phyloP scores from a whole-genome alignment of 352 stramenopile genomes.

The Globisporangium spiculum region DNA sequence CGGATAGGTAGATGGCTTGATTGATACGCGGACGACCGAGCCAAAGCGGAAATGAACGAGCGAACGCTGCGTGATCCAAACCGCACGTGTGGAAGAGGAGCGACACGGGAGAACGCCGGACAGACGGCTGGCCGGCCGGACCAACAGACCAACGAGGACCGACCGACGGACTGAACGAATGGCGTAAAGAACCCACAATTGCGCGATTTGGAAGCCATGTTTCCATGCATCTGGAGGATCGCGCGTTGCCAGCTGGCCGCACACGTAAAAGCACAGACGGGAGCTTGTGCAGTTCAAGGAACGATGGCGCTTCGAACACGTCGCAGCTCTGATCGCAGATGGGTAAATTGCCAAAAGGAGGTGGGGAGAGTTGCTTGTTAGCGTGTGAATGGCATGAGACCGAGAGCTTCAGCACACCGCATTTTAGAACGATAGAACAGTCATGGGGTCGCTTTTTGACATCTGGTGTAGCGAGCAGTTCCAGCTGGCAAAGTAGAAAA shows the following conservation, averaged over 20 bases:
- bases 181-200: slow-evolving; percentile 1
- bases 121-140: too few species aligned
- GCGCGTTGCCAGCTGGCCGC: not conserved
- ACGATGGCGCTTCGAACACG: not conserved
- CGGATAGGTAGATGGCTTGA: not conserved
- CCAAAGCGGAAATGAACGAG: slow-evolving; percentile 3
- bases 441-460: not conserved
- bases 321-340: not conserved
- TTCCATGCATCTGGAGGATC: not conserved
- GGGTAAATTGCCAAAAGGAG: not conserved
- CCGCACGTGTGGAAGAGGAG: not conserved
- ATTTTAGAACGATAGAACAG: not conserved
- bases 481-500: not conserved
- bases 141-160: too few species aligned
- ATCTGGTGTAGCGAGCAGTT: not conserved
- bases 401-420: not conserved
- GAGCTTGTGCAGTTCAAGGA: not conserved
- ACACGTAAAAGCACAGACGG: slow-evolving; percentile 1
- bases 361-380: not conserved
- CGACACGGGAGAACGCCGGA: too few species aligned
- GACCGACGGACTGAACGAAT: not conserved
- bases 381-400: not conserved
- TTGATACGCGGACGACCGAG: not conserved
- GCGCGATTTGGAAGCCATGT: slow-evolving; percentile 4
- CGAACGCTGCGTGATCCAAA: not conserved